These are phyloP conservation scores for Colletotrichum incanum DNA, from an alignment of 2,329 filamentous ascomycete genomes.

Conservation along the genomic window DNA sequence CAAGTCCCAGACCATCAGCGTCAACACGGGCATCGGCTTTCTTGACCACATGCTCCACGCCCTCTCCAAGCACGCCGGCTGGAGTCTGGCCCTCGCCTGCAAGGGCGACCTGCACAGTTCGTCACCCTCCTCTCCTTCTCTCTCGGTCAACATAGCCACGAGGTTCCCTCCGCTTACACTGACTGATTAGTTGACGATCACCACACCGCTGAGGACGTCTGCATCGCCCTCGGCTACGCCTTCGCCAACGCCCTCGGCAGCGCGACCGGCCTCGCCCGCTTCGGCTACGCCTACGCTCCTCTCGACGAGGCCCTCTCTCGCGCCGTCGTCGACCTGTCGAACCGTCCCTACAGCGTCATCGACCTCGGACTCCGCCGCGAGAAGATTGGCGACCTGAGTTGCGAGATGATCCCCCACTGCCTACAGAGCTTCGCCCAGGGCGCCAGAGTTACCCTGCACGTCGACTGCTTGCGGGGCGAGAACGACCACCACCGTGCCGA, in stretches of 20 bases:
- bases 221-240: slow-evolving; percentile 88
- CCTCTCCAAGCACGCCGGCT: slow-evolving; percentile 94
- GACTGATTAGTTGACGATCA: slow-evolving; percentile 87
- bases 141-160: neutral
- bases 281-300: slow-evolving; percentile 92
- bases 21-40: slow-evolving; percentile 97
- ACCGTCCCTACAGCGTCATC: slow-evolving; percentile 88
- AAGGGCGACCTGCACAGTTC: slow-evolving; percentile 92
- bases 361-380: slow-evolving; percentile 90
- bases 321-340: slow-evolving; percentile 94
- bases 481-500: slow-evolving; percentile 98
- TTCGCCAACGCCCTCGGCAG: slow-evolving; percentile 86
- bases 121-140: slow-evolving; percentile 66
- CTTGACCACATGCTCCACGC: slow-evolving; percentile 99
- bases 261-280: slow-evolving; percentile 87
- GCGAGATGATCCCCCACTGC: slow-evolving; percentile 98
- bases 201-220: slow-evolving; percentile 97
- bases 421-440: slow-evolving; percentile 94
- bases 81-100: slow-evolving; percentile 88
- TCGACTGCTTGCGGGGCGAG: slow-evolving; percentile 89
- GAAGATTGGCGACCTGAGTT: slow-evolving; percentile 93
- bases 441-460: slow-evolving; percentile 92
- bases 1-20: slow-evolving; percentile 86
- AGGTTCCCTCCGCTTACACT: slow-evolving; percentile 15
- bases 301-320: slow-evolving; percentile 96